Base-by-base conservation (phyloP, 768 basidiomycete genomes). In the Solioccasus polychromus region DNA sequence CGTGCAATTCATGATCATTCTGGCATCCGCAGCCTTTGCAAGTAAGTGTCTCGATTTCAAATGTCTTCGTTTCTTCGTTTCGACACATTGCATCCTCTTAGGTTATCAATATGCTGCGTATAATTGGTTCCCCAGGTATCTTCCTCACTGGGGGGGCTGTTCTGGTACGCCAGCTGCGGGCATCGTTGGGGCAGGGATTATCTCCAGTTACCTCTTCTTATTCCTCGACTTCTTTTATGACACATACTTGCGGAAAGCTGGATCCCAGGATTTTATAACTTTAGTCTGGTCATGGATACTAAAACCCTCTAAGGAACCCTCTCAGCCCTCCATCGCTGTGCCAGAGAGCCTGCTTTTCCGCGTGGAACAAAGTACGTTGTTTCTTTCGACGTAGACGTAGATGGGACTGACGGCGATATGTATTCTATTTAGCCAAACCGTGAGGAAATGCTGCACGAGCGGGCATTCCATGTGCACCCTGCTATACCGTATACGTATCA, bases 131-230 rank as follows among this genome's bases (percentile, higher is more conserved):
- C 53, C 57, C 3, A 4, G 2, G 4, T 30, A 43, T 25, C 43
- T 59, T 5, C 58, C 58, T 24, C 48, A 58, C 37, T 45, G 45
- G 35, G 56, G 58, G 2, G 46, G 42, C 15, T 59, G 58, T 23
- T 0, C 44, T 1, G 51, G 48, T n/a, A 52, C 56, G 7, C 56
- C 53, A 1, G 38, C 50, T 2, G 53, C 53, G 7, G 53, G 45
- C 22, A 38, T 55, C 34, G 26, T 52, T 9, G 53, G 2, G 34
- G 8, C 2, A 4, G 38, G 41, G 2, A 42, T 58, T 42, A 36
- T 58, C 36, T 39, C 43, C 35, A 58, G 55, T 19, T 58, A 58
- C 42, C 40, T 58, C 14, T 58, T 58, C 32, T 58, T 58, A 40
- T n/a, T n/a, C n/a, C n/a, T n/a, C n/a, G n/a, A n/a, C n/a, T n/a